Percentiles rank a stretch among this genome's conserved stretches.
Evolutionary conservation across 306 rosid genomes (phyloP).

Genomic region (Sicyos baderoa): DNA sequence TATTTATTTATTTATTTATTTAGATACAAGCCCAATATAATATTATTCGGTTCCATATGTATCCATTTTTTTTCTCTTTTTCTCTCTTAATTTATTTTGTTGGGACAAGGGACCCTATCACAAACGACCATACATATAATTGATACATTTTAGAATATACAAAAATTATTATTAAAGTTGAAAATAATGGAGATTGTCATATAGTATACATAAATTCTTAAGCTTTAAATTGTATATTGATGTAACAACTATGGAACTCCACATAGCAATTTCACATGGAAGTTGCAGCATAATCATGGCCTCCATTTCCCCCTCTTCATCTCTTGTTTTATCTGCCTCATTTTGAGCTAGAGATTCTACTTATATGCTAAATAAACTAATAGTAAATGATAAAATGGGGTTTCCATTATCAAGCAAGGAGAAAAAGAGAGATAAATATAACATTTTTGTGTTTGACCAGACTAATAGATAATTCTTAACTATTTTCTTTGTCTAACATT

Average conservation of each 20-base stretch:
- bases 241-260: constrained; percentile 7
- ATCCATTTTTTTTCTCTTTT: too few relatives aligned
- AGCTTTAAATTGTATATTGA: not conserved
- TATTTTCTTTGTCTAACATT: too few relatives aligned
- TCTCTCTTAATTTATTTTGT: too few relatives aligned
- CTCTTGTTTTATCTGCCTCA: constrained; percentile 9
- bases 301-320: constrained; percentile 23
- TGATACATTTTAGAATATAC: not conserved
- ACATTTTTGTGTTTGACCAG: too few relatives aligned
- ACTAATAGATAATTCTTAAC: too few relatives aligned
- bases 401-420: not conserved
- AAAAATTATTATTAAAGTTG: not conserved
- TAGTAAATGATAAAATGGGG: not conserved
- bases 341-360: not conserved
- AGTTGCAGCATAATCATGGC: constrained; percentile 33
- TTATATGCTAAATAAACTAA: constrained; percentile 6
- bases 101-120: not conserved
- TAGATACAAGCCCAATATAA: not conserved
- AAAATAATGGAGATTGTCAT: not conserved
- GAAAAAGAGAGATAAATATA: too few relatives aligned
- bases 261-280: constrained; percentile 37
- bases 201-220: not conserved
- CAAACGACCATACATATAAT: not conserved
- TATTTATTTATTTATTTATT: too few relatives aligned
- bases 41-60: not conserved